Evolutionary conservation across 1,139 yeast genomes (phyloP).

Genomic region (Lodderomyces theae): DNA sequence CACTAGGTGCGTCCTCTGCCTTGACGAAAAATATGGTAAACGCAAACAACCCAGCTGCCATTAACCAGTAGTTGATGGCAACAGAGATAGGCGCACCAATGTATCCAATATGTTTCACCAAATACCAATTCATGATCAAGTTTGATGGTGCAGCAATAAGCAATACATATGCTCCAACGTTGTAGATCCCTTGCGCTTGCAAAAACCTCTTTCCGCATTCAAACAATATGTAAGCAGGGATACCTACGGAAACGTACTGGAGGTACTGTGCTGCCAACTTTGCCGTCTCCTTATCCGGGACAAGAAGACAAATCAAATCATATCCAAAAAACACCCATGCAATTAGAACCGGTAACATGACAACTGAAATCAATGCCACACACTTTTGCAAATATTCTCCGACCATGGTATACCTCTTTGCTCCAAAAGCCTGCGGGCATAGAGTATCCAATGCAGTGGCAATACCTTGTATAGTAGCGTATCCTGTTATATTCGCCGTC

Average conservation of each 20-base stretch:
- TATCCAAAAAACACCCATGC: slow-evolving; percentile 51
- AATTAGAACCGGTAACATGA: slow-evolving; percentile 49
- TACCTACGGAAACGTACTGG: slow-evolving; percentile 49
- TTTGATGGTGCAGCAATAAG: slow-evolving; percentile 63
- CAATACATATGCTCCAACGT: slow-evolving; percentile 72
- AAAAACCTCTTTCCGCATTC: slow-evolving; percentile 71
- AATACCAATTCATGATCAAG: slow-evolving; percentile 44
- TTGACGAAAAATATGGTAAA: slow-evolving; percentile 39
- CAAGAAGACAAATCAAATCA: slow-evolving; percentile 31
- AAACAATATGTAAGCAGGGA: slow-evolving; percentile 64
- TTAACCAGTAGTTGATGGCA: slow-evolving; percentile 54
- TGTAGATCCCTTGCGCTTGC: slow-evolving; percentile 78
- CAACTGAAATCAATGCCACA: slow-evolving; percentile 46
- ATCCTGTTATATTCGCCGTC: slow-evolving; percentile 60
- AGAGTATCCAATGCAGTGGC: slow-evolving; percentile 59
- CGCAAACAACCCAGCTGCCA: slow-evolving; percentile 46
- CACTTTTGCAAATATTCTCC: slow-evolving; percentile 56
- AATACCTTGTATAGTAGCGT: slow-evolving; percentile 57
- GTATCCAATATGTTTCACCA: slow-evolving; percentile 39
- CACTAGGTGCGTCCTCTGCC: slow-evolving; percentile 40
- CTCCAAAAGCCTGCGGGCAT: slow-evolving; percentile 62
- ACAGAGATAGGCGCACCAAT: slow-evolving; percentile 61
- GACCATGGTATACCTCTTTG: slow-evolving; percentile 49
- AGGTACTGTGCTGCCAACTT: slow-evolving; percentile 50
- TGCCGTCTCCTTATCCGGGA: slow-evolving; percentile 52